Evolutionary conservation across 2,329 filamentous ascomycete species (phyloP).

Genomic region (Fusarium virguliforme): DNA sequence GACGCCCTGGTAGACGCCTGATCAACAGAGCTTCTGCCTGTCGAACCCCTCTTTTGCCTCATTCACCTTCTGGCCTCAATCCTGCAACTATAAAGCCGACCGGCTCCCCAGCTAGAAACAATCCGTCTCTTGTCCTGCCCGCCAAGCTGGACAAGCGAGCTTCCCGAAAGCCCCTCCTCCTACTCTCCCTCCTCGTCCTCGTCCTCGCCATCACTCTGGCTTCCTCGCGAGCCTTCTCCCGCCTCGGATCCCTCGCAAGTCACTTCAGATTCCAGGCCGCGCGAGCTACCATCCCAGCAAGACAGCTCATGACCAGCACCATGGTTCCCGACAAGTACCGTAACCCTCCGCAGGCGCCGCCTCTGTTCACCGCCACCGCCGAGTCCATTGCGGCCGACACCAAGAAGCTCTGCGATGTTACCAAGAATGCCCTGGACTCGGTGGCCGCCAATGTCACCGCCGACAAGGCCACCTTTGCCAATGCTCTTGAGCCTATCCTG

Average conservation of each 20-base stretch:
- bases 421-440: slow-evolving; percentile 76
- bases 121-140: slow-evolving; percentile 25
- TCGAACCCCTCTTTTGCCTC: slow-evolving; percentile 44
- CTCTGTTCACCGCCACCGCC: slow-evolving; percentile 82
- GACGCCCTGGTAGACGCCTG: slow-evolving; percentile 36
- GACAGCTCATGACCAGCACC: slow-evolving; percentile 65
- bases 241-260: slow-evolving; percentile 72
- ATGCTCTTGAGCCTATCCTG: slow-evolving; percentile 77
- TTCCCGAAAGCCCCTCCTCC: slow-evolving; percentile 51
- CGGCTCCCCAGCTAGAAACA: slow-evolving; percentile 37
- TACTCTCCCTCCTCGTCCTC: slow-evolving; percentile 68
- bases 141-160: slow-evolving; percentile 52
- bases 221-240: slow-evolving; percentile 71
- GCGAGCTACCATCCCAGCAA: slow-evolving; percentile 52
- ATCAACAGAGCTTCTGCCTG: slow-evolving; percentile 32
- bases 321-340: slow-evolving; percentile 79
- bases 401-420: slow-evolving; percentile 75
- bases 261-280: slow-evolving; percentile 65
- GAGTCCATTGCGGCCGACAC: slow-evolving; percentile 78
- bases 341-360: slow-evolving; percentile 83
- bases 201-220: slow-evolving; percentile 78
- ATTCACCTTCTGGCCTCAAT: slow-evolving; percentile 22
- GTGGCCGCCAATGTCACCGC: slow-evolving; percentile 74
- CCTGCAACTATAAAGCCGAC: slow-evolving; percentile 39
- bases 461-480: slow-evolving; percentile 68